A percentile compares a stretch with the other conserved stretches of the same genome.
phyloP scores from a whole-genome alignment of 208 protist species.

The Acanthamoeba castellanii region DNA sequence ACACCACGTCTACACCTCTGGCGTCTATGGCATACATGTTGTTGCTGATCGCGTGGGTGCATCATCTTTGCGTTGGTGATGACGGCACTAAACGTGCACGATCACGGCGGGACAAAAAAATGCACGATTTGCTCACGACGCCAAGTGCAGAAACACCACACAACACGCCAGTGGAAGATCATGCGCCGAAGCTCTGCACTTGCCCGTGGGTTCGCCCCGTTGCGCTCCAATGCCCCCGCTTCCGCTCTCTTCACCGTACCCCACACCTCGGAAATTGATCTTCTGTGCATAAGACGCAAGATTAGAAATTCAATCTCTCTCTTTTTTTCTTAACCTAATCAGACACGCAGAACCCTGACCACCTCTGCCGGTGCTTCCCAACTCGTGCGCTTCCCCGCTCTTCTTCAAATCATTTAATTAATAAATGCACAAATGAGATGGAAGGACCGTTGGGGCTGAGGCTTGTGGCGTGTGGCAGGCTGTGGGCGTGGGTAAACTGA shows the following conservation, averaged over 20 bases:
- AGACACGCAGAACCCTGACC: not conserved
- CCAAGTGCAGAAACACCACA: too few species aligned
- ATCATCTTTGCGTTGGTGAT: too few species aligned
- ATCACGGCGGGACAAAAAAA: not conserved
- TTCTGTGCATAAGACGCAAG: not conserved
- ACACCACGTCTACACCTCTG: too few species aligned
- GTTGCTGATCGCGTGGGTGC: too few species aligned
- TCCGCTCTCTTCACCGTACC: not conserved
- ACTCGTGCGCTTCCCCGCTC: not conserved
- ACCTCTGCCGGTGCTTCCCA: not conserved
- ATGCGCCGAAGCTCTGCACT: constrained; percentile 1
- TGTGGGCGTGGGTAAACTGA: constrained; percentile 91
- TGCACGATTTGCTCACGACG: too few species aligned
- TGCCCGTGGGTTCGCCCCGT: not conserved
- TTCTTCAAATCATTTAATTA: not conserved
- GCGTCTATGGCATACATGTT: too few species aligned
- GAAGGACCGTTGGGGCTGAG: too few species aligned
- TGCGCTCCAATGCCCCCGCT: not conserved
- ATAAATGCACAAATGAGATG: too few species aligned
- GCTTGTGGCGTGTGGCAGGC: not conserved
- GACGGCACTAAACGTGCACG: too few species aligned
- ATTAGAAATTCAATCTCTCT: not conserved
- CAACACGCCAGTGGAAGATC: too few species aligned
- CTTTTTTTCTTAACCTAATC: not conserved
- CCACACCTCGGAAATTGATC: not conserved